Evolutionary conservation across 331 rosid species (phyloP), one percentile per base, ranked within the genome.

Genomic region (Acacia pycnantha): DNA sequence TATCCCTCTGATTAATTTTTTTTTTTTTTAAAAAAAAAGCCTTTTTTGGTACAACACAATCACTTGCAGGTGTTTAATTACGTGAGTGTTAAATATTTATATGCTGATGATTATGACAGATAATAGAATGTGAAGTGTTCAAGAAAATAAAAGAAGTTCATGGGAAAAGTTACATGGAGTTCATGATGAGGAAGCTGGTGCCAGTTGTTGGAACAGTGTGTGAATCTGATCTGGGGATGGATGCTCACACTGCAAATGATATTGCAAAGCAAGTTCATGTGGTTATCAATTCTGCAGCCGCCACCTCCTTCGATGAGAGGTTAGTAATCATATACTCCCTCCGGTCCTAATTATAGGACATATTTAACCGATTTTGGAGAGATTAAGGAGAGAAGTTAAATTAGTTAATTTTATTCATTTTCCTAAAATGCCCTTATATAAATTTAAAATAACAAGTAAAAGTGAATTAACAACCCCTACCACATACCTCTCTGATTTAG

Each of bases 301-400:
- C 29, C 29, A 77, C 81, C 44, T 44, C 29, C 19, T 77, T 77
- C 19, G 73, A 62, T 64, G 73, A 77, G 31, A 64, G 31, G 73
- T 64, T 29, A 67, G 48, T 67, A 11, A 14, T 46, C 53, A 48
- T 48, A 48, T 48, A 48, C n/a, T n/a, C n/a, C n/a, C n/a, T n/a
- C n/a, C n/a, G n/a, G n/a, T n/a, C n/a, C n/a, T n/a, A n/a, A n/a
- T n/a, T n/a, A n/a, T n/a, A n/a, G n/a, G n/a, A n/a, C n/a, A n/a
- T n/a, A n/a, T n/a, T n/a, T n/a, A n/a, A n/a, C n/a, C n/a, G n/a
- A n/a, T n/a, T n/a, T n/a, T n/a, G n/a, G n/a, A n/a, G n/a, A n/a
- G n/a, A n/a, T n/a, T n/a, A n/a, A n/a, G n/a, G n/a, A n/a, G n/a
- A n/a, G n/a, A n/a, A n/a, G n/a, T n/a, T n/a, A n/a, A n/a, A n/a